phyloP scores from a whole-genome alignment of 2,329 filamentous ascomycete genomes.

The Ascosphaera acerosa region DNA sequence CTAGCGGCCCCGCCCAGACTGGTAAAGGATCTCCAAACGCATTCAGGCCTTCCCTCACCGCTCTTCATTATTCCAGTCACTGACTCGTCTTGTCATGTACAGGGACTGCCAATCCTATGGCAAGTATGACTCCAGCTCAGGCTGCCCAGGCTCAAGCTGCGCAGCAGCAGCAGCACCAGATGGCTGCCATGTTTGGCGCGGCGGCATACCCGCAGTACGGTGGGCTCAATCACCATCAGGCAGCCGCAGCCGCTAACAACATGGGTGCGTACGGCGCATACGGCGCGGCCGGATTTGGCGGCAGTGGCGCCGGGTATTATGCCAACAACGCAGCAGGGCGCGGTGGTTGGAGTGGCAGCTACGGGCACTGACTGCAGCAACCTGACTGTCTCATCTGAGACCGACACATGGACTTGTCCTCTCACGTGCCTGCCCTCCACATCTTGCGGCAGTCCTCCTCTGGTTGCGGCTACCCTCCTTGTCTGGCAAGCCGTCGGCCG shows the following conservation, averaged over 20 bases:
- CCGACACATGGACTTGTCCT: no score
- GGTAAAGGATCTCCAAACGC: no score
- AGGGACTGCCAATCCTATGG: no score
- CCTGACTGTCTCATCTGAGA: no score
- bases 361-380: slow-evolving; percentile 16
- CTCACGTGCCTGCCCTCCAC: no score
- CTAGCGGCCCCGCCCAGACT: slow-evolving; percentile 36
- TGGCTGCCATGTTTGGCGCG: slow-evolving; percentile 31
- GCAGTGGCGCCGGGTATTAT: slow-evolving; percentile 21
- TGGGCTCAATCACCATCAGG: slow-evolving; percentile 19
- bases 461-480: no score
- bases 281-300: slow-evolving; percentile 18
- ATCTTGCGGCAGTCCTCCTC: no score
- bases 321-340: slow-evolving; percentile 18
- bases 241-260: slow-evolving; percentile 15
- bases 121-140: slow-evolving; percentile 30
- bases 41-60: no score
- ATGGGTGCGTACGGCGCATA: no score
- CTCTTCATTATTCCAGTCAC: no score
- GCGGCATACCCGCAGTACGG: slow-evolving; percentile 27
- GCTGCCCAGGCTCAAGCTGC: slow-evolving; percentile 24
- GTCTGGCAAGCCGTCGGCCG: no score
- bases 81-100: no score
- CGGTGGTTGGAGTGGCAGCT: slow-evolving; percentile 22
- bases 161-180: slow-evolving; percentile 25